Conservation (phyloP, 2,329 filamentous ascomycete species). For the Ophiostoma fasciatum region DNA sequence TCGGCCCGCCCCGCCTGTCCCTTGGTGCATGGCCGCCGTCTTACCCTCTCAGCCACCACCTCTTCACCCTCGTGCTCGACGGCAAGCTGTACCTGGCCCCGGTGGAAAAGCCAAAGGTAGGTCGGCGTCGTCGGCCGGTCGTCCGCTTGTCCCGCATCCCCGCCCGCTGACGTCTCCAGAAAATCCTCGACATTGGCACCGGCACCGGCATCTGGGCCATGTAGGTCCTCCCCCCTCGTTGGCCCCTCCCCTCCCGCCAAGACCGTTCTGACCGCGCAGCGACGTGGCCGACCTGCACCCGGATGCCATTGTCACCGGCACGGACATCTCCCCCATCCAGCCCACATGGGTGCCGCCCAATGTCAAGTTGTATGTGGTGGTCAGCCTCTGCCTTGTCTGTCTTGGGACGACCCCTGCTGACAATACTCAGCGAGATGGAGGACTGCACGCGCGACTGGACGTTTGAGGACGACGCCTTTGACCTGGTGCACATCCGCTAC, state of each 20-base stretch:
- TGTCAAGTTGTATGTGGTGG: conserved; percentile 21
- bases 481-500: conserved; percentile 43
- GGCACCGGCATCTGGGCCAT: too few species aligned
- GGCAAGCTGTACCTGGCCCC: conserved; percentile 15
- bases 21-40: too few species aligned
- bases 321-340: conserved; percentile 43
- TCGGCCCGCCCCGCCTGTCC: too few species aligned
- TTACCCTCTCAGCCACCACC: conserved; percentile 14
- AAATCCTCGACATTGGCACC: conserved; percentile 25
- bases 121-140: too few species aligned
- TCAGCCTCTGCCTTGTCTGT: too few species aligned
- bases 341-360: conserved; percentile 42
- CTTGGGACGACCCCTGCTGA: too few species aligned
- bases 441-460: conserved; percentile 40
- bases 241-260: too few species aligned
- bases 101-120: conserved; percentile 7
- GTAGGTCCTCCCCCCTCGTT: too few species aligned
- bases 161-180: conserved; percentile 5
- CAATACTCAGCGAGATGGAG: conserved; percentile 32
- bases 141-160: too few species aligned
- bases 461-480: conserved; percentile 30
- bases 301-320: conserved; percentile 31
- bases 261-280: too few species aligned
- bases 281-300: conserved; percentile 31
- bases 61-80: conserved; percentile 12